Evolutionary conservation across 2,329 filamentous ascomycete genomes (phyloP).

Genomic region (Ophiostoma perfectum): DNA sequence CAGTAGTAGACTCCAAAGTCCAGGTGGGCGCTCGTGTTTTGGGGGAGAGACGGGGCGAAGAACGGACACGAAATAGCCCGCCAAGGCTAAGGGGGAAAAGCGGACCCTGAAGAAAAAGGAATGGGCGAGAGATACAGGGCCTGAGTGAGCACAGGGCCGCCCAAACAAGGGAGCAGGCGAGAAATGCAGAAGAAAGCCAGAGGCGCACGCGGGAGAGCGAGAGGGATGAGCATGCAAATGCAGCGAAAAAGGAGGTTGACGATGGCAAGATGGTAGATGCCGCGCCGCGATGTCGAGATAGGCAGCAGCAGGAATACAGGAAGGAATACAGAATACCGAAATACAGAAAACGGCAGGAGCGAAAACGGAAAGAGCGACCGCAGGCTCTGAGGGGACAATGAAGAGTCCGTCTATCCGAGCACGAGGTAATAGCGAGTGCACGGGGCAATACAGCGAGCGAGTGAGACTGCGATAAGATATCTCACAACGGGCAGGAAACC

Average conservation of each 20-base stretch:
- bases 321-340: not conserved
- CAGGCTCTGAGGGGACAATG: not conserved
- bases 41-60: slow-evolving; percentile 16
- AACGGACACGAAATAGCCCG: slow-evolving; percentile 21
- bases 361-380: slow-evolving; percentile 14
- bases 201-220: not conserved
- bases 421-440: slow-evolving; percentile 4
- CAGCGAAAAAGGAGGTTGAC: not conserved
- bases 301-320: not conserved
- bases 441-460: not conserved
- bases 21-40: slow-evolving; percentile 15
- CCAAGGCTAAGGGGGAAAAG: slow-evolving; percentile 20
- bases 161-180: slow-evolving; percentile 2
- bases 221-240: not conserved
- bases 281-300: not conserved
- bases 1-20: not conserved
- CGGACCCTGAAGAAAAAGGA: slow-evolving; percentile 19
- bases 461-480: no score
- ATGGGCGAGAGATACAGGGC: not conserved
- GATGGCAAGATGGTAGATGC: not conserved
- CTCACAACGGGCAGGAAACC: not conserved
- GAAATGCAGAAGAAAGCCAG: slow-evolving; percentile 11
- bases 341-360: slow-evolving; percentile 7
- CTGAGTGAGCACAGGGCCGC: slow-evolving; percentile 2
- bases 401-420: not conserved